Conservation (phyloP, 2,329 filamentous ascomycete species). For the Cladophialophora exuberans region DNA sequence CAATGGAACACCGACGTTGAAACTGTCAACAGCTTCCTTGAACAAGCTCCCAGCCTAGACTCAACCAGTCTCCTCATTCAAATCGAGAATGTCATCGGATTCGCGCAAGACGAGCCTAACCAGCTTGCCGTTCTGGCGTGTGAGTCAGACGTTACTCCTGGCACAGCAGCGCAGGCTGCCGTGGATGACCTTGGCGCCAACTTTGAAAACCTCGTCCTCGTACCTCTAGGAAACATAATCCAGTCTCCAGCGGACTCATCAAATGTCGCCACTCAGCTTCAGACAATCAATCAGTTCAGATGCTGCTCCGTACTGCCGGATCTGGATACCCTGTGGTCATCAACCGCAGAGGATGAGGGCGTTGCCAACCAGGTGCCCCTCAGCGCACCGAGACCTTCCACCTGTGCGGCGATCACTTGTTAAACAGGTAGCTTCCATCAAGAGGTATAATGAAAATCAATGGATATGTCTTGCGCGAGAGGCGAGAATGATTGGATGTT, state of each 20-base stretch:
- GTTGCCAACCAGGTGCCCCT: conserved; percentile 10
- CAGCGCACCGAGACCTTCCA: conserved; percentile 6
- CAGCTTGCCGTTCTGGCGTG: conserved; percentile 16
- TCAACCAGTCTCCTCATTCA: not conserved
- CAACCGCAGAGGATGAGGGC: conserved; percentile 18
- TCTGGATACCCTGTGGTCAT: conserved; percentile 14
- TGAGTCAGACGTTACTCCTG: conserved; percentile 1
- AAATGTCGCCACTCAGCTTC: conserved; percentile 1
- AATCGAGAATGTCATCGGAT: conserved; percentile 1
- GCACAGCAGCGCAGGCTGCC: conserved; percentile 11
- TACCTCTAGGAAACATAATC: conserved; percentile 15
- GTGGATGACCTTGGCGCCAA: conserved; percentile 13
- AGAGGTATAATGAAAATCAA: no score
- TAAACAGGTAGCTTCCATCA: no score
- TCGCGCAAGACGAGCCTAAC: conserved; percentile 18
- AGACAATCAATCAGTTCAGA: conserved; percentile 20
- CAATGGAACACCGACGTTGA: conserved; percentile 20
- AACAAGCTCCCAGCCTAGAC: conserved; percentile 12
- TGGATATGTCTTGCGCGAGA: no score
- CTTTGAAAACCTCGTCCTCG: conserved; percentile 15
- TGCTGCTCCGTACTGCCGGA: conserved; percentile 21
- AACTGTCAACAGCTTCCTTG: conserved; percentile 22
- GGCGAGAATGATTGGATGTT: no score
- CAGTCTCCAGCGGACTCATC: conserved; percentile 2
- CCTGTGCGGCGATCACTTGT: conserved; percentile 16